phyloP scores from a whole-genome alignment of 179 eudicot species.

The Beta macrorhiza region DNA sequence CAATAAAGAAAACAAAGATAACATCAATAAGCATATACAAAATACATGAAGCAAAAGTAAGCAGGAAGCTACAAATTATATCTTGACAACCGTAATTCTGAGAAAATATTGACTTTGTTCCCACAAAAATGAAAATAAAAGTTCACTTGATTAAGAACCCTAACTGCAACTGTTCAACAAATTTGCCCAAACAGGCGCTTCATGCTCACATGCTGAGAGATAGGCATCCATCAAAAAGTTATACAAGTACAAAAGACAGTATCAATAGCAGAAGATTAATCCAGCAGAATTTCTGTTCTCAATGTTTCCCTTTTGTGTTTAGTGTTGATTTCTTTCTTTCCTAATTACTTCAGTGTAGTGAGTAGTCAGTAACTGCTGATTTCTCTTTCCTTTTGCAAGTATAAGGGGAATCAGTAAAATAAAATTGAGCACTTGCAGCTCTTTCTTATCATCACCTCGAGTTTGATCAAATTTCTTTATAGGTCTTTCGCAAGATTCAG shows the following conservation, averaged over 20 bases:
- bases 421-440: not conserved
- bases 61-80: not conserved
- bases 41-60: not conserved
- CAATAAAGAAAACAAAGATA: conserved; percentile 11
- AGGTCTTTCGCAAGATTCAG: not conserved
- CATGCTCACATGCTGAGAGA: not conserved
- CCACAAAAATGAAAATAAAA: not conserved
- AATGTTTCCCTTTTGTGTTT: not conserved
- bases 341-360: not conserved
- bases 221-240: not conserved
- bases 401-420: not conserved
- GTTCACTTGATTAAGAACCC: not conserved
- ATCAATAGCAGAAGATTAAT: not conserved
- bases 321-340: not conserved
- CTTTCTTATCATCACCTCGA: no score
- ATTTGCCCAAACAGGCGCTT: not conserved
- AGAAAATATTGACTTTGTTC: not conserved
- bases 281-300: not conserved
- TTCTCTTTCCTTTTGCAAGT: not conserved
- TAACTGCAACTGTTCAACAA: no score
- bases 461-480: not conserved
- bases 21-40: not conserved
- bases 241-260: not conserved
- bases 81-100: not conserved
- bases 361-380: not conserved